Base-by-base conservation (phyloP, 2,329 filamentous ascomycete species). In the Colletotrichum tofieldiae region DNA sequence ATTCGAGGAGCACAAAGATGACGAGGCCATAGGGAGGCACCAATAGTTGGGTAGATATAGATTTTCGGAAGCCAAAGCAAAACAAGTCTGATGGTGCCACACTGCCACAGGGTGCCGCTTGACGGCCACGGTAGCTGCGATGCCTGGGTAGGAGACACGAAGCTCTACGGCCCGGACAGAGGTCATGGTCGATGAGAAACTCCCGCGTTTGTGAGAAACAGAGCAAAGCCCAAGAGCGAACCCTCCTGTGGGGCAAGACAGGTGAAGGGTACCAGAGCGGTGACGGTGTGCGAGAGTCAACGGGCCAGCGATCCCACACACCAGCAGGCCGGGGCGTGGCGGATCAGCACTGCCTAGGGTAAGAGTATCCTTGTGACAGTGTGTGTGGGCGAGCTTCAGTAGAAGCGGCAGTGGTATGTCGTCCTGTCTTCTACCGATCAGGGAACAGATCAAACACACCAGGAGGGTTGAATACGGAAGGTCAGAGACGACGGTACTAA, bases 401-500 rank as follows among this genome's bases (percentile, higher is more conserved):
- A 47, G 16, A 29, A 35, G 26, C 47, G 55, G 47, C 41, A 41
- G 62, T 43, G 39, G 54, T 47, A 52, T 60, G 59, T 69, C 69
- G 65, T 72, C 69, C 59, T 64, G 65, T 72, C 69, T 71, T 73
- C 54, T 52, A 66, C 56, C 71, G 49, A 58, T 71, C 62, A 71
- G 41, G 61, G 61, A 62, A 68, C 55, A 39, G 61, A 73, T 73
- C 67, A 71, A 73, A 73, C 71, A 39, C 61, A 63, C 58, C 51
- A 35, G n/a, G 56, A 58, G 16, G 58, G 52, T 66, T 67, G 55
- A 39, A 71, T 62, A 23, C 51, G 67, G 16, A 66, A 73, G 67
- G 55, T 58, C 61, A 51, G 59, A 58, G 55, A 29, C 47, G 49
- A 23, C 37, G 18, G 61, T 73, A 26, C 71, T 73, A 73, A 73